Evolutionary conservation across 306 rosid species (phyloP).

Genomic region (Vigna unguiculata): DNA sequence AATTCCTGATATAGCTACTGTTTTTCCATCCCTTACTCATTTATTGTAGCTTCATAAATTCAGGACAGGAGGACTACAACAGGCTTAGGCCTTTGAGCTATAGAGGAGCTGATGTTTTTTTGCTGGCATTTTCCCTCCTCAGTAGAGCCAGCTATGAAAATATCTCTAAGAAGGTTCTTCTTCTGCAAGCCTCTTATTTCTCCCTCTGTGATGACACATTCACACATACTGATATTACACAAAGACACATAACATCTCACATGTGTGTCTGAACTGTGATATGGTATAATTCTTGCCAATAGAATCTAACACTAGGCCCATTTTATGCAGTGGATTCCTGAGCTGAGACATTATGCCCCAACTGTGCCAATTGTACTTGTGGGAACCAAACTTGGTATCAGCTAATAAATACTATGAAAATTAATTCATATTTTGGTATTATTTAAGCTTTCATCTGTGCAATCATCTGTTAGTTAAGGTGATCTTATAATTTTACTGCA

Average conservation of each 20-base stretch:
- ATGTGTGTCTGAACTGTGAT: conserved; percentile 14
- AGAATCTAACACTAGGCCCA: conserved; percentile 38
- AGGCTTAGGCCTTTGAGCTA: conserved; percentile 96
- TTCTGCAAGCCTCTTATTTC: neutral
- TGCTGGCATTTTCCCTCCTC: conserved; percentile 89
- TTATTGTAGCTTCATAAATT: conserved; percentile 27
- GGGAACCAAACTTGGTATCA: conserved; percentile 65
- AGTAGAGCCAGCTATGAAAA: conserved; percentile 97
- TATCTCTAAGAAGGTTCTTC: conserved; percentile 84
- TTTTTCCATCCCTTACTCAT: conserved; percentile 16
- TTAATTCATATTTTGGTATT: conserved; percentile 17
- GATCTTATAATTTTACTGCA: conserved; percentile 43
- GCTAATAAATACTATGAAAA: conserved; percentile 13
- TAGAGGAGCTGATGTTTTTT: conserved; percentile 96
- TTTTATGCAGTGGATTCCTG: conserved; percentile 79
- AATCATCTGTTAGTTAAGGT: conserved; percentile 10
- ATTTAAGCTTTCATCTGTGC: conserved; percentile 8
- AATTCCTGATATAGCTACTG: neutral
- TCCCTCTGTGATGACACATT: neutral
- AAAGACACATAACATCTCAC: neutral
- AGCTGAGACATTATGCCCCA: conserved; percentile 82
- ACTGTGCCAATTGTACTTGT: conserved; percentile 74
- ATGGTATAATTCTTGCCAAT: conserved; percentile 1
- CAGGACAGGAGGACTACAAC: conserved; percentile 95
- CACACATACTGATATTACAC: neutral